Conservation (phyloP, 306 rosid genomes). For the Ormosia emarginata region DNA sequence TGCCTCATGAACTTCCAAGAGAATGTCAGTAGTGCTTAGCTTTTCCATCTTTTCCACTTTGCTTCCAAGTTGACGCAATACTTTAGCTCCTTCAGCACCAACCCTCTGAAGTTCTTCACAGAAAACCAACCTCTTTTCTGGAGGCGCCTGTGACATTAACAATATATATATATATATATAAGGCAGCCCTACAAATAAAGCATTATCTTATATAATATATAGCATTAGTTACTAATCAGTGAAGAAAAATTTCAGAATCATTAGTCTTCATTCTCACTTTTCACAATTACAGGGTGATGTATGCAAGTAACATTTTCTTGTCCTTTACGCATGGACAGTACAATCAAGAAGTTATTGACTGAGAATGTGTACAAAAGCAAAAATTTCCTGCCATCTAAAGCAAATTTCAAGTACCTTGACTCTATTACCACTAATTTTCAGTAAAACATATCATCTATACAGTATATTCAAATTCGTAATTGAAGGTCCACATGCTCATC, state of each 20-base stretch:
- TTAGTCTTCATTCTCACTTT: background rate
- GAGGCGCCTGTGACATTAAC: slow-evolving; percentile 48
- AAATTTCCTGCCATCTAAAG: too few species aligned
- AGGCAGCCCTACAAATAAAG: background rate
- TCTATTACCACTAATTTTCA: too few species aligned
- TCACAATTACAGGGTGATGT: background rate
- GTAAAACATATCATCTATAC: background rate
- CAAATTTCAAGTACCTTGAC: too few species aligned
- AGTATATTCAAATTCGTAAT: background rate
- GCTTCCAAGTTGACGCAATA: slow-evolving; percentile 60
- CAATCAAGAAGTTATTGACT: too few species aligned
- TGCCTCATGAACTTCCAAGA: slow-evolving; percentile 57
- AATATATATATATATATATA: background rate
- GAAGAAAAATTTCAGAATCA: background rate
- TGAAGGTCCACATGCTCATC: background rate
- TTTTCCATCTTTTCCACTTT: slow-evolving; percentile 75
- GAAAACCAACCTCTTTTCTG: slow-evolving; percentile 63
- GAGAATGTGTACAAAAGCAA: too few species aligned
- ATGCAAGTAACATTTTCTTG: too few species aligned
- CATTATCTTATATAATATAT: background rate
- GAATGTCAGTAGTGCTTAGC: slow-evolving; percentile 40
- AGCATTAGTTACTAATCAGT: background rate
- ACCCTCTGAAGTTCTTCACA: slow-evolving; percentile 54
- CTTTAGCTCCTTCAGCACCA: slow-evolving; percentile 67
- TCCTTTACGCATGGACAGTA: too few species aligned